Evolutionary conservation across 2,329 filamentous ascomycete species (phyloP).

Genomic region (Cryoendolithus antarcticus): DNA sequence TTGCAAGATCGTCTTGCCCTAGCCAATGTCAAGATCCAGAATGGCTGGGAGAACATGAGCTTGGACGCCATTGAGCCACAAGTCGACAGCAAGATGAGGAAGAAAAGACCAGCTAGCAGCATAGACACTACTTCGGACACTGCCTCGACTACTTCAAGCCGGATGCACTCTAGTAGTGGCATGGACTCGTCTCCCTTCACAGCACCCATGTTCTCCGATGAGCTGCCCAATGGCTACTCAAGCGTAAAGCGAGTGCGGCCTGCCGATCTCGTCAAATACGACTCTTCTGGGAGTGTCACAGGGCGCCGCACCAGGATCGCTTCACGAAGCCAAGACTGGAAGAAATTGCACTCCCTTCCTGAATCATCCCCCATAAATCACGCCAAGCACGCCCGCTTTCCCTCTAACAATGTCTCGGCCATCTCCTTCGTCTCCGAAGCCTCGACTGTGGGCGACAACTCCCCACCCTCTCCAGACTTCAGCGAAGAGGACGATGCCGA

Average conservation of each 20-base stretch:
- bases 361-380: conserved; percentile 80
- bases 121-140: conserved; percentile 76
- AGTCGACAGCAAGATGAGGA: conserved; percentile 65
- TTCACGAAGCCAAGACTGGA: conserved; percentile 51
- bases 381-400: conserved; percentile 62
- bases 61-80: conserved; percentile 77
- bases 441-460: conserved; percentile 52
- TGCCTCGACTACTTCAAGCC: conserved; percentile 70
- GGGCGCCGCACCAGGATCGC: conserved; percentile 19
- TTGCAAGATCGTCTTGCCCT: conserved; percentile 89
- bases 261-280: conserved; percentile 9
- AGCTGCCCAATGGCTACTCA: conserved; percentile 52
- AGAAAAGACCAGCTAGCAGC: conserved; percentile 49
- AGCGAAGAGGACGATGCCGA: conserved; percentile 74
- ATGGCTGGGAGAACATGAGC: conserved; percentile 85
- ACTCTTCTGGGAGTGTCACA: conserved; percentile 19
- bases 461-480: conserved; percentile 43
- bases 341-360: conserved; percentile 60
- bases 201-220: conserved; percentile 72
- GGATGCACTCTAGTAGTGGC: conserved; percentile 53
- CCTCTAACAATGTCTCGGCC: conserved; percentile 52
- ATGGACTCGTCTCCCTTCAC: conserved; percentile 80
- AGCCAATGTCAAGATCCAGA: conserved; percentile 93
- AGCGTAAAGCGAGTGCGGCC: conserved; percentile 20
- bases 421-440: conserved; percentile 68